Base-by-base conservation (phyloP, 73 alveolate species). In the Strombidium stylifer region DNA sequence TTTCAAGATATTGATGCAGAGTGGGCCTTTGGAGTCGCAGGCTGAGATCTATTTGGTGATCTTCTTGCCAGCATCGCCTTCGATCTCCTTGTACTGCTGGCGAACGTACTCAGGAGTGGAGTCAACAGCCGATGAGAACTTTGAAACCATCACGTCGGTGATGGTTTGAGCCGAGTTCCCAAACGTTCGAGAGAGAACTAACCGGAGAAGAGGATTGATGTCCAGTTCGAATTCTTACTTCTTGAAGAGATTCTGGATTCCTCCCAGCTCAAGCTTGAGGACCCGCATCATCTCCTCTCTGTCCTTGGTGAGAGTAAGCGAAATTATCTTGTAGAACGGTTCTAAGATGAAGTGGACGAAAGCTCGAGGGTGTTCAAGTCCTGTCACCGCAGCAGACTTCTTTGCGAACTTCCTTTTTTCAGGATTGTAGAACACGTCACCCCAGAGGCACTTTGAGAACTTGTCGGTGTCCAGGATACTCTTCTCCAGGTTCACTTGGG, bases 361-460 rank as follows among this genome's bases (percentile, higher is more conserved):
- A 19, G 96, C 84, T 70, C 99, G 76, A 26, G 89, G 77, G 16
- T 84, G 84, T 25, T 90, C 87, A 10, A 32, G 42, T 26, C 79
- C 73, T n/a, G n/a, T n/a, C n/a, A n/a, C n/a, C 0, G 76, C 85
- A 15, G 77, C 73, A 24, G 81, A 37, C 32, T 69, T 77, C 40
- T 89, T 79, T 40, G 79, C 58, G 62, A 89, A 89, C 69, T 94
- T 91, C 61, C 92, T 86, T 26, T 87, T 74, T 58, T 85, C 91
- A 47, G 72, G 89, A 84, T 95, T 86, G 82, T 66, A 96, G 77
- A 77, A 97, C 45, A 93, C 46, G 76, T 97, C 99, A 2, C 99
- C 99, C 98, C 97, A 97, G 16, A 97, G 77, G 73, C 92, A 91
- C 67, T 88, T 89, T 32, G 97, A 77, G 54, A 96, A 91, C 59